These are phyloP conservation scores for Avicennia marina DNA, from an alignment of 257 asterid species.

Conservation along the genomic window DNA sequence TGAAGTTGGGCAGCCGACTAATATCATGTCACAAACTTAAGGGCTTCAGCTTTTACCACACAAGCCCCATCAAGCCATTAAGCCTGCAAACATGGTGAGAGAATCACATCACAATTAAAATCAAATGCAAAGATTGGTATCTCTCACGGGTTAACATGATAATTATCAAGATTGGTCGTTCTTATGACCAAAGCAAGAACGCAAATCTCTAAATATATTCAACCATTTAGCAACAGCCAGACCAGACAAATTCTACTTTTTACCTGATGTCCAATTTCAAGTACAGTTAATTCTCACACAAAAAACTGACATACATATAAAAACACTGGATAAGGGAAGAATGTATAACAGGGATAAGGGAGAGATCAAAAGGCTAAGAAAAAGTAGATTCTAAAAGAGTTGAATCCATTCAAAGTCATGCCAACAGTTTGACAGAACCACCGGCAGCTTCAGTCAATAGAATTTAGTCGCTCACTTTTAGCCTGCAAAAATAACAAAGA, in stretches of 20 bases:
- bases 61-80: no score
- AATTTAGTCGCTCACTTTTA: not conserved
- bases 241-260: constrained; percentile 8
- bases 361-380: constrained; percentile 7
- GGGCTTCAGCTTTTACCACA: no score
- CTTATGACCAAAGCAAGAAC: not conserved
- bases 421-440: constrained; percentile 8
- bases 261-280: constrained; percentile 21
- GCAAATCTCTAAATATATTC: constrained; percentile 2
- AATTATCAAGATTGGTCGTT: not conserved
- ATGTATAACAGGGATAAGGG: not conserved
- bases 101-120: not conserved
- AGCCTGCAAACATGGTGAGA: no score
- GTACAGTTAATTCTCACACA: constrained; percentile 19
- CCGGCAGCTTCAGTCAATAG: constrained; percentile 9
- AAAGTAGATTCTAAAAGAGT: constrained; percentile 10
- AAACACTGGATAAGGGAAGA: constrained; percentile 5
- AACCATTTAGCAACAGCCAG: constrained; percentile 6
- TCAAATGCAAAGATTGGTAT: not conserved
- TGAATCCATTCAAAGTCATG: constrained; percentile 1
- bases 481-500: constrained; percentile 23
- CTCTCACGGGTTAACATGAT: not conserved
- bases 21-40: no score
- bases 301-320: constrained; percentile 14
- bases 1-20: no score